Base-by-base conservation (phyloP, 148 eudicot genomes). In the Heliamphora exappendiculata region DNA sequence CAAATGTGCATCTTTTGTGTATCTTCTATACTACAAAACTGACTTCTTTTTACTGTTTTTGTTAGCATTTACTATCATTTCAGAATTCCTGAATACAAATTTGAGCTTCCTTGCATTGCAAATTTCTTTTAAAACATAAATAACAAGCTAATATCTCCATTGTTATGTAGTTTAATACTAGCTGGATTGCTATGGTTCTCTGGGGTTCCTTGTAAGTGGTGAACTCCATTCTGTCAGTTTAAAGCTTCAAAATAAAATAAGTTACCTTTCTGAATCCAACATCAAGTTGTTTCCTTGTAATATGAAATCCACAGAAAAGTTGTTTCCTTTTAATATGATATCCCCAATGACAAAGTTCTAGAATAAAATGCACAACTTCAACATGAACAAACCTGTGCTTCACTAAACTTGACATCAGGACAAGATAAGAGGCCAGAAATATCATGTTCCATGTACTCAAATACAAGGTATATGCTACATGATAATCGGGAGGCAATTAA, bases 391-490 rank as follows among this genome's bases (percentile, higher is more conserved):
- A 93, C 98, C 96, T 93, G 98, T 81, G 91, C 49, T 78, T 91
- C 94, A 3, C 85, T 84, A 79, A 93, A 93, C 70, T 85, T 87
- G 72, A 91, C 80, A 31, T 91, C 94, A 45, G 96, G 92, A 80
- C 87, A 86, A 62, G 98, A 91, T 47, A 87, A 69, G 19, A 93
- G 90, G 49, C 98, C 96, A 5, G 92, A 72, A 67, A 93, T 90
- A 78, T 93, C 98, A 82, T 93, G 96, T 60, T 91, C 98, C 98
- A 93, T 93, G 80, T 93, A 91, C 82, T 93, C 98, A 45, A 93
- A 91, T 1, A 93, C 96, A 76, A 93, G 98, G 86, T 88, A 91
- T 65, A 93, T 84, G 89, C 90, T 89, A 79, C 90, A 91, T 20
- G 96, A 91, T 72, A 90, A 81, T 75, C 87, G 86, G 12, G 98